Evolutionary conservation across 257 asterid genomes (phyloP).

Genomic region (Plantago ovata): DNA sequence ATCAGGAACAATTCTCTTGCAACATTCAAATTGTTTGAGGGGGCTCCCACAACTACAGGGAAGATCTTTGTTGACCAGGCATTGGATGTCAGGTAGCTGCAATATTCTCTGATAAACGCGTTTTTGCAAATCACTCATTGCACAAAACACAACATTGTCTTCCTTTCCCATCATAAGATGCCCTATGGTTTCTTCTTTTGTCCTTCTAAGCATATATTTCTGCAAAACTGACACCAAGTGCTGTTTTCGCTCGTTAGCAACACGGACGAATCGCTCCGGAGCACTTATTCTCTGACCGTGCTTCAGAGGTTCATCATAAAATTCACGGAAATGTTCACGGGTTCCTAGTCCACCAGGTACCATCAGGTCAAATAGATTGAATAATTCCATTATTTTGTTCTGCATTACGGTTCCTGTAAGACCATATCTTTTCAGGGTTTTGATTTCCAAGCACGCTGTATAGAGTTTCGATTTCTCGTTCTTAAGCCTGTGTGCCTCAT

Average conservation of each 20-base stretch:
- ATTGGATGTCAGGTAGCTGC: slow-evolving; percentile 82
- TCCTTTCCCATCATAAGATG: slow-evolving; percentile 98
- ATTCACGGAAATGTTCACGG: slow-evolving; percentile 89
- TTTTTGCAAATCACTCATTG: slow-evolving; percentile 88
- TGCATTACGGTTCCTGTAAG: slow-evolving; percentile 96
- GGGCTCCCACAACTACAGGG: slow-evolving; percentile 96
- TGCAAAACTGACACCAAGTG: slow-evolving; percentile 67
- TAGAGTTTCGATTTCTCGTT: slow-evolving; percentile 91
- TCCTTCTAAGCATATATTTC: slow-evolving; percentile 85
- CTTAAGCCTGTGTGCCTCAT: slow-evolving; percentile 93
- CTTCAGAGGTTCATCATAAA: slow-evolving; percentile 92
- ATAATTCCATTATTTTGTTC: slow-evolving; percentile 87
- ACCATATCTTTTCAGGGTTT: slow-evolving; percentile 81
- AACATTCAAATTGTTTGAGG: slow-evolving; percentile 82
- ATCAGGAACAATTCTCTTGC: slow-evolving; percentile 65
- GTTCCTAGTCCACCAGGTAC: slow-evolving; percentile 86
- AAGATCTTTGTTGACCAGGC: slow-evolving; percentile 82
- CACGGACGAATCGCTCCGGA: slow-evolving; percentile 59
- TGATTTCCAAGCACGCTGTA: slow-evolving; percentile 55
- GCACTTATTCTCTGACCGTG: slow-evolving; percentile 96
- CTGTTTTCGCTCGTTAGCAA: slow-evolving; percentile 81
- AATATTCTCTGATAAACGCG: slow-evolving; percentile 73
- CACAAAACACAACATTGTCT: slow-evolving; percentile 90
- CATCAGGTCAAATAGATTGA: slow-evolving; percentile 81
- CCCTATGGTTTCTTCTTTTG: slow-evolving; percentile 94